These are phyloP conservation scores for Phytomonas francai DNA, from an alignment of 208 protist genomes.

Conservation along the genomic window DNA sequence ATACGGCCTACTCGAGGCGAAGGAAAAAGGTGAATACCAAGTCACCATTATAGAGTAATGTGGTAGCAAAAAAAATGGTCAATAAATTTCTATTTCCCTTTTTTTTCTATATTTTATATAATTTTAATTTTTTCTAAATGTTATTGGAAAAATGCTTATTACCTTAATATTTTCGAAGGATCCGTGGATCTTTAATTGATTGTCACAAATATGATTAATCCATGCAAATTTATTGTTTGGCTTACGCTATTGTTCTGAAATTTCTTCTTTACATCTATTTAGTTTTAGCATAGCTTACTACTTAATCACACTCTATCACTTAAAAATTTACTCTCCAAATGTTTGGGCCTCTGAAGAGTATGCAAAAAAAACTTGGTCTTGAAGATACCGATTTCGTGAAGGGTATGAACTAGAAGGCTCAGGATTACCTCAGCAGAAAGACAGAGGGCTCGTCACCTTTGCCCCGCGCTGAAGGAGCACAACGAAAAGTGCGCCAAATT, in stretches of 20 bases:
- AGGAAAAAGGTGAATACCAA: too few relatives aligned
- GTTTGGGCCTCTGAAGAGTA: slow-evolving; percentile 87
- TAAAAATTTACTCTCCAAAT: too few relatives aligned
- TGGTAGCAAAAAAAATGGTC: too few relatives aligned
- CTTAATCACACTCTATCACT: too few relatives aligned
- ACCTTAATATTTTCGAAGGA: background rate
- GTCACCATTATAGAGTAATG: too few relatives aligned
- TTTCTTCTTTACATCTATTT: background rate
- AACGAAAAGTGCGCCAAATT: slow-evolving; percentile 90
- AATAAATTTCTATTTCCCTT: slow-evolving; percentile 5
- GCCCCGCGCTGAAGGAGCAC: slow-evolving; percentile 89
- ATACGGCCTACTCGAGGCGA: too few relatives aligned
- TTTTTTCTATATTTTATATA: slow-evolving; percentile 10
- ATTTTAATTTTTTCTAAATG: slow-evolving; percentile 5
- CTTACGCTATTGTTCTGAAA: too few relatives aligned
- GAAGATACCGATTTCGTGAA: slow-evolving; percentile 85
- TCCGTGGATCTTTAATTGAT: background rate
- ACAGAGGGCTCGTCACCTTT: slow-evolving; percentile 84
- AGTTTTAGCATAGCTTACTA: too few relatives aligned
- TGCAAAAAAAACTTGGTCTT: slow-evolving; percentile 80
- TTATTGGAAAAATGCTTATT: background rate
- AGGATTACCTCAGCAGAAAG: slow-evolving; percentile 89
- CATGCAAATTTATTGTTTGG: slow-evolving; percentile 2
- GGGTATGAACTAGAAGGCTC: slow-evolving; percentile 91
- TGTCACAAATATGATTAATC: slow-evolving; percentile 2